Base-by-base conservation (phyloP, 345 rosid genomes). In the Pugionium dolabratum region DNA sequence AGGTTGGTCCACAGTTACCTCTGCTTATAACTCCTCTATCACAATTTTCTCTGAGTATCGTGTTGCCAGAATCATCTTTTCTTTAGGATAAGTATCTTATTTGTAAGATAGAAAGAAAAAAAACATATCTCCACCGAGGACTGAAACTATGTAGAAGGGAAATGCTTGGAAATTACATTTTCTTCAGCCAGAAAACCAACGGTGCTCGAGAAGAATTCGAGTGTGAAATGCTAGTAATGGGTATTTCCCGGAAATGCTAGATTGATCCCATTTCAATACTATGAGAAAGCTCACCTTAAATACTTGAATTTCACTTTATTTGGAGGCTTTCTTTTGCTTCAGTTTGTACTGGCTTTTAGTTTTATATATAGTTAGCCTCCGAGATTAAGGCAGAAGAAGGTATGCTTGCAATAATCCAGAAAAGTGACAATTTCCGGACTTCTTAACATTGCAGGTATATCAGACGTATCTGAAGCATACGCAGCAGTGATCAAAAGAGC, bases 391-490 rank as follows among this genome's bases (percentile, higher is more conserved):
- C 51, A 67, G 32, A 33, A 36, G 33, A 32, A 11, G 6, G 10
- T 39, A 47, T 47, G 33, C 26, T 46, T 57, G 55, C 33, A 6
- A 18, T 4, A 4, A 64, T 18, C 18, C 18, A 7, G 29, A 39
- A 39, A 29, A 48, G 41, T 58, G 27, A 56, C 25, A 30, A 6
- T 25, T 30, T 49, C 41, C 41, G 4, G 6, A 30, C 25, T 33
- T 57, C 49, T n/a, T 26, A 5, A 4, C 11, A 36, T 34, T 65
- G 50, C 83, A 91, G 99, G 97, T 74, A 85, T 94, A 72, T 82
- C 91, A 9, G 99, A 94, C 73, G 95, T 94, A 5, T 84, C 85
- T 18, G 97, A 85, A 79, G 82, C 97, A 54, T 94, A 88, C 50
- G 44, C 70, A 64, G 87, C 83, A 31, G 96, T 95, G 56, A 72